A percentile compares a stretch with the other conserved stretches of the same genome.
These are phyloP conservation scores for Aspergillus sclerotiicarbonarius DNA, from an alignment of 495 filamentous ascomycete species.

Conservation along the genomic window DNA sequence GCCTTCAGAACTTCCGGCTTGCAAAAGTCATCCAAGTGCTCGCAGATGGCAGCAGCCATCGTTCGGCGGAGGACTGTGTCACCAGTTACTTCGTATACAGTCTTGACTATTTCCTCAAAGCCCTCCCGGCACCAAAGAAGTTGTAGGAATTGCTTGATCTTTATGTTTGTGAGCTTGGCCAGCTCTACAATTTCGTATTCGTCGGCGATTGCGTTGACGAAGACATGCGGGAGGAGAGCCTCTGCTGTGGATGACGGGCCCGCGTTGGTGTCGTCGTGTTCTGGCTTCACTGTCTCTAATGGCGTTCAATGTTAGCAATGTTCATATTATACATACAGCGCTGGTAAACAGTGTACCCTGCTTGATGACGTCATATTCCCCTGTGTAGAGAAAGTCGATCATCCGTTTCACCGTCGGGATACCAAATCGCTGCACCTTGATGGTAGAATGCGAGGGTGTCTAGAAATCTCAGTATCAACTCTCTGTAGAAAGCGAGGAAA, in stretches of 20 bases:
- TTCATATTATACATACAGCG: no score
- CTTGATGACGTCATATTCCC: not conserved
- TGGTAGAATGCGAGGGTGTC: not conserved
- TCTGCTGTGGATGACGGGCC: not conserved
- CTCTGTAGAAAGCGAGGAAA: not conserved
- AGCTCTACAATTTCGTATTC: not conserved
- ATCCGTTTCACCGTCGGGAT: not conserved
- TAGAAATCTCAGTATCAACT: not conserved
- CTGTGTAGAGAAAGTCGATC: constrained; percentile 8
- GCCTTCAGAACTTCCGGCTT: not conserved
- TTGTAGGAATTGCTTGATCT: not conserved
- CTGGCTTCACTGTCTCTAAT: no score
- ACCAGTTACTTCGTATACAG: not conserved
- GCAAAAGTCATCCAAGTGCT: not conserved
- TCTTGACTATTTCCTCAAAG: not conserved
- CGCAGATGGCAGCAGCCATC: not conserved
- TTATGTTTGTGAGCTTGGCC: not conserved
- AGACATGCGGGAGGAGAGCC: not conserved
- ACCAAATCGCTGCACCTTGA: not conserved
- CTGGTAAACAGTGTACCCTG: not conserved
- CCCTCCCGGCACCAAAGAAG: not conserved
- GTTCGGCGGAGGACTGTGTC: not conserved
- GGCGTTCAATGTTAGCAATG: no score
- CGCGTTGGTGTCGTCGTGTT: not conserved
- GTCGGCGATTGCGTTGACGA: constrained; percentile 4